Conservation (phyloP, 129 eudicot species). For the Helianthus annuus region DNA sequence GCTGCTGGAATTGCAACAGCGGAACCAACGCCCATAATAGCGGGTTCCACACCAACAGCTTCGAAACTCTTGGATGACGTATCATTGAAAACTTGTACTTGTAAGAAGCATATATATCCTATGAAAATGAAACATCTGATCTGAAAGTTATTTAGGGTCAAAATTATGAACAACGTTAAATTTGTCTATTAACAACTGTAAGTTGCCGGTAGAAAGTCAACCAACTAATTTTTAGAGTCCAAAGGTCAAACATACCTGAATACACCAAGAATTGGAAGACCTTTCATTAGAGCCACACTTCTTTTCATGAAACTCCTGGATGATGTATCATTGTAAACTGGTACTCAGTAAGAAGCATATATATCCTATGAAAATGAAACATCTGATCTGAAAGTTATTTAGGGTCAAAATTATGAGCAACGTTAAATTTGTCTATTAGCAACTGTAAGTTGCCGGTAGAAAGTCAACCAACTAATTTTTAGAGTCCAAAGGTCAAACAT, state of each 20-base stretch:
- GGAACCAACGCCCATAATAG: constrained; percentile 74
- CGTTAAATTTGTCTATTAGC: background rate
- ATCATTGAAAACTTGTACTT: constrained; percentile 9
- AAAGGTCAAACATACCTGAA: constrained; percentile 53
- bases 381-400: constrained; percentile 8
- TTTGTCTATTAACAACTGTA: background rate
- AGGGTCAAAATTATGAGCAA: background rate
- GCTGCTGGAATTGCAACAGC: constrained; percentile 75
- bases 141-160: constrained; percentile 14
- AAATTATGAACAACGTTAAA: background rate
- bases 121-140: background rate
- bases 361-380: background rate
- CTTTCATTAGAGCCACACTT: constrained; percentile 75
- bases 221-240: background rate
- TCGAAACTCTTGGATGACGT: constrained; percentile 57
- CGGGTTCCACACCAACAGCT: constrained; percentile 77
- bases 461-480: background rate
- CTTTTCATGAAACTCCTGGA: constrained; percentile 99
- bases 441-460: background rate
- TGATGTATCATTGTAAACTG: too few species aligned
- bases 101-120: too few species aligned
- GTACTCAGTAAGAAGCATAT: background rate
- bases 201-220: background rate
- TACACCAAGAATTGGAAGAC: constrained; percentile 91
- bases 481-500: background rate